Evolutionary conservation across 371 early-diverging fungal genomes (phyloP).

Genomic region (Lichtheimia ornata): DNA sequence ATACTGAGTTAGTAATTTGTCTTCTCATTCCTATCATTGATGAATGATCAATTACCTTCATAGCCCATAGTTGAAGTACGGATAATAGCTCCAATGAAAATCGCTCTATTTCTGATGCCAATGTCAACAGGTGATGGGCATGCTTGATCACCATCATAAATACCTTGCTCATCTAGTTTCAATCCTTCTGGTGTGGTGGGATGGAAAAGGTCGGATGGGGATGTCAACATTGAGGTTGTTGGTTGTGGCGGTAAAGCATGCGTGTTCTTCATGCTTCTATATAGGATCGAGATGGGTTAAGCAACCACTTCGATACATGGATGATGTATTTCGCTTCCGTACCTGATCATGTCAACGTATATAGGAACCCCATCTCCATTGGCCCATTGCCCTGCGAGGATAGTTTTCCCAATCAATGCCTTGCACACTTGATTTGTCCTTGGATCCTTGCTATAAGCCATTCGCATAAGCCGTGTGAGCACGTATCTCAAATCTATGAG

Average conservation of each 20-base stretch:
- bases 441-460: constrained; percentile 5
- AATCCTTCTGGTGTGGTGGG: background rate
- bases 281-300: background rate
- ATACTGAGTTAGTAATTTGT: too few relatives aligned
- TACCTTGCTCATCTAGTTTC: background rate
- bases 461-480: constrained; percentile 1
- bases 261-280: background rate
- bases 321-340: background rate
- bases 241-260: background rate
- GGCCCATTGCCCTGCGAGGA: constrained; percentile 10
- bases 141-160: too few relatives aligned
- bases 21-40: too few relatives aligned
- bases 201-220: background rate
- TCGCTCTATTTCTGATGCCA: background rate
- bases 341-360: constrained; percentile 15
- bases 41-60: constrained; percentile 10
- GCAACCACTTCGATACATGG: background rate
- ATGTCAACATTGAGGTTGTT: too few relatives aligned
- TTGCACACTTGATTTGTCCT: constrained; percentile 18
- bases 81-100: constrained; percentile 13
- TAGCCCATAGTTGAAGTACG: constrained; percentile 18
- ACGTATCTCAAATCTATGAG: background rate
- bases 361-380: constrained; percentile 12
- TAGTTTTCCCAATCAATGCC: constrained; percentile 18
- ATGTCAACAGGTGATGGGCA: too few relatives aligned